Conservation (phyloP, 225 moss, liverwort and hornwort genomes). For the Asterella californica region DNA sequence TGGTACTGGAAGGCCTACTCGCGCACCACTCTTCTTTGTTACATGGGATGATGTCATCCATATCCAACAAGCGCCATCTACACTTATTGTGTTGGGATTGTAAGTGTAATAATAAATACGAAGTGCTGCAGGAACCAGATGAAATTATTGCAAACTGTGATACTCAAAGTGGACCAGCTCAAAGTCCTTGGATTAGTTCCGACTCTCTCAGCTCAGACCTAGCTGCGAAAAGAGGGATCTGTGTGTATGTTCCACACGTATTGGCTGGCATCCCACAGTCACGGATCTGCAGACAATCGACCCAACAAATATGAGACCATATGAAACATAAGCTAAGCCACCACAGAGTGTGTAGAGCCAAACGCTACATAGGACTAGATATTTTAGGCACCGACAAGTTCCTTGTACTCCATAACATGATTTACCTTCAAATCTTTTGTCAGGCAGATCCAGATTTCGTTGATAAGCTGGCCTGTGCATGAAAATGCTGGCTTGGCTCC, state of each 20-base stretch:
- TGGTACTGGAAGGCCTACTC: too few relatives aligned
- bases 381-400: too few relatives aligned
- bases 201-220: background rate
- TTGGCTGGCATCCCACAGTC: conserved; percentile 42
- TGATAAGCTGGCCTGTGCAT: conserved; percentile 40
- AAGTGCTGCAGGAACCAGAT: too few relatives aligned
- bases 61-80: too few relatives aligned
- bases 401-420: background rate
- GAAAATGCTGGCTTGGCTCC: conserved; percentile 40
- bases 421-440: conserved; percentile 47
- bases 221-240: conserved; percentile 23
- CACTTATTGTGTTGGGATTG: too few relatives aligned
- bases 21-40: too few relatives aligned
- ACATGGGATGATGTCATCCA: too few relatives aligned
- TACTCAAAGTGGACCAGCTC: too few relatives aligned
- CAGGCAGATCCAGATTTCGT: conserved; percentile 55
- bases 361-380: background rate
- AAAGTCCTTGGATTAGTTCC: too few relatives aligned
- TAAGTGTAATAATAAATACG: too few relatives aligned
- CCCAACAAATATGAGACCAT: background rate
- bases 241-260: conserved; percentile 20
- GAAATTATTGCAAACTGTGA: too few relatives aligned
- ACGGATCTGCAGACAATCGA: conserved; percentile 30
- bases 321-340: background rate
- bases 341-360: background rate